These are phyloP conservation scores for Corylus heterophylla DNA, from an alignment of 306 rosid genomes.

Conservation along the genomic window DNA sequence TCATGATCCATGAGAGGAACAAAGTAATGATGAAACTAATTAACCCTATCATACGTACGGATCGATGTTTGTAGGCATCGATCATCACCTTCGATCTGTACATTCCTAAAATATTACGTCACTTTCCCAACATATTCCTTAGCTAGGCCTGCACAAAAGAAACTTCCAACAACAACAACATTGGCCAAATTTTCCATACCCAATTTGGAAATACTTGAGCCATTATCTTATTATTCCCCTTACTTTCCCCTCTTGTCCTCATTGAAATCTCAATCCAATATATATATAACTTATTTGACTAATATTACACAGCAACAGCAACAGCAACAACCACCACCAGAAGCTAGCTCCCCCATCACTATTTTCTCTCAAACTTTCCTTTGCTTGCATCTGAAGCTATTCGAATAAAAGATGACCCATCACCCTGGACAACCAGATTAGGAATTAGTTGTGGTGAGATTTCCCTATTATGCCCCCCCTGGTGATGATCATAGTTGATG, in stretches of 20 bases:
- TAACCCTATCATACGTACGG: not conserved
- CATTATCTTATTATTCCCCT: not conserved
- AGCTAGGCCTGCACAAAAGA: not conserved
- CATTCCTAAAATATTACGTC: conserved; percentile 18
- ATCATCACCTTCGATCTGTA: not conserved
- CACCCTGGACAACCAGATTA: conserved; percentile 63
- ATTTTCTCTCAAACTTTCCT: conserved; percentile 48
- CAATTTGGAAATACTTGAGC: conserved; percentile 2
- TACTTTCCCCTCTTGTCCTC: conserved; percentile 5
- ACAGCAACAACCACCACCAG: not conserved
- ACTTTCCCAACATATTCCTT: conserved; percentile 16
- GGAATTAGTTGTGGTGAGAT: conserved; percentile 58
- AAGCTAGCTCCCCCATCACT: conserved; percentile 22
- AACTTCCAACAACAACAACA: not conserved
- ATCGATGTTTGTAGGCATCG: conserved; percentile 2
- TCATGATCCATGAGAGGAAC: not conserved
- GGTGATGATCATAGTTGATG: conserved; percentile 37
- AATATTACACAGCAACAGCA: conserved; percentile 20
- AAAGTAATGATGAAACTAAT: not conserved
- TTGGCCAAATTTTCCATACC: not conserved
- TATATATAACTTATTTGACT: conserved; percentile 23
- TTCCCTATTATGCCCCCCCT: conserved; percentile 47
- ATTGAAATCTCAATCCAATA: conserved; percentile 21
- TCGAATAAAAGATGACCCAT: conserved; percentile 56
- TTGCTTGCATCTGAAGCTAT: conserved; percentile 59